Conservation (phyloP, 176 grass and related monocot genomes). For the Oryza officinalis region DNA sequence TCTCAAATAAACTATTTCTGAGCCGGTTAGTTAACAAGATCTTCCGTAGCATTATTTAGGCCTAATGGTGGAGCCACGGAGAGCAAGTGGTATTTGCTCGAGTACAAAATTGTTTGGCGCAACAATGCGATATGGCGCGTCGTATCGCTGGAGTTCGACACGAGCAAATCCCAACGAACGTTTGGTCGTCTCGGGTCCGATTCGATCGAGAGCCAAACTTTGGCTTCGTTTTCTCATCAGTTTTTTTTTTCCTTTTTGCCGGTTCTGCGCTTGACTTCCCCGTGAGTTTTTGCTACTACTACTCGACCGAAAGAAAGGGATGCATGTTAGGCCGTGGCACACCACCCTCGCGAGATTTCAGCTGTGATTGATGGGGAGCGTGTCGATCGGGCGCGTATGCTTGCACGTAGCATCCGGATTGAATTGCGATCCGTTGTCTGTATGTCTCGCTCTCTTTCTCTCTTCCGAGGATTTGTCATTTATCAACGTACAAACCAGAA, state of each 20-base stretch:
- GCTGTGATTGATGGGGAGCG: slow-evolving; percentile 28
- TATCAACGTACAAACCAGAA: neutral
- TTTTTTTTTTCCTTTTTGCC: neutral
- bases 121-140: neutral
- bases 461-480: neutral
- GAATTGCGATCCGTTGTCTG: neutral
- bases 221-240: slow-evolving; percentile 10
- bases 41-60: too few species aligned
- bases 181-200: slow-evolving; percentile 16
- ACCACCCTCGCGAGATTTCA: slow-evolving; percentile 15
- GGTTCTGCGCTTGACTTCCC: slow-evolving; percentile 30
- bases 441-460: neutral
- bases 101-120: slow-evolving; percentile 8
- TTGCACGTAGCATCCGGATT: neutral
- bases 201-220: slow-evolving; percentile 5
- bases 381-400: neutral
- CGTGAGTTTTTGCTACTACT: neutral
- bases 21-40: neutral
- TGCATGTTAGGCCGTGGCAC: slow-evolving; percentile 32
- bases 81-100: slow-evolving; percentile 2
- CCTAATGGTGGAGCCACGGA: neutral
- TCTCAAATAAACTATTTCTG: neutral
- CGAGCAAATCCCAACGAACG: slow-evolving; percentile 22
- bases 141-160: neutral
- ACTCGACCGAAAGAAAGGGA: neutral